Evolutionary conservation across 2,329 filamentous ascomycete genomes (phyloP).

Genomic region (Phialocephala sp.): DNA sequence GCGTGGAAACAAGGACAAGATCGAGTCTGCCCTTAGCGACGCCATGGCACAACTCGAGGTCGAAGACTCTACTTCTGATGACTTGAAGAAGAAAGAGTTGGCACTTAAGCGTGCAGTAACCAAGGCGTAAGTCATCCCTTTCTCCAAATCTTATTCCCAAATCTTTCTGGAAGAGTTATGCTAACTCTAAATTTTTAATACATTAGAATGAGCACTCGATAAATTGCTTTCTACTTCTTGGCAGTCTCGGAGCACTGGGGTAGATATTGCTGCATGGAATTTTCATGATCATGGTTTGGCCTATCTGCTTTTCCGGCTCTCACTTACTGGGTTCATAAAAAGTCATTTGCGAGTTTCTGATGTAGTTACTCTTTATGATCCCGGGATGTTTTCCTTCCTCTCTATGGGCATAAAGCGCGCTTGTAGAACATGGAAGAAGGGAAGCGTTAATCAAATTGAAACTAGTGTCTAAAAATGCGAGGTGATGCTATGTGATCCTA

Average conservation of each 20-base stretch:
- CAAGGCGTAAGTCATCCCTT: conserved; percentile 62
- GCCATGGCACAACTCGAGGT: conserved; percentile 98
- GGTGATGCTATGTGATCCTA: neutral
- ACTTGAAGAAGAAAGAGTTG: conserved; percentile 99
- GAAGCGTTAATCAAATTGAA: conserved; percentile 41
- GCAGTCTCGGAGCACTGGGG: conserved; percentile 35
- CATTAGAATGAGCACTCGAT: conserved; percentile 78
- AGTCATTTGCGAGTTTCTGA: conserved; percentile 43
- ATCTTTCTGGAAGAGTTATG: neutral
- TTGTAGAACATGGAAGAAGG: conserved; percentile 43
- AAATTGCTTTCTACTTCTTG: conserved; percentile 49
- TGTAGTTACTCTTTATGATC: conserved; percentile 38
- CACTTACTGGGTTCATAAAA: conserved; percentile 41
- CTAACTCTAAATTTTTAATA: neutral
- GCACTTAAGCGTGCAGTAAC: conserved; percentile 97
- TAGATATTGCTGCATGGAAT: conserved; percentile 41
- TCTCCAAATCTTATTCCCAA: neutral
- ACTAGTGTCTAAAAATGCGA: conserved; percentile 22
- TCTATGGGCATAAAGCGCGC: conserved; percentile 44
- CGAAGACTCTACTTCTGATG: conserved; percentile 87
- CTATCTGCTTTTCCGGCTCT: conserved; percentile 40
- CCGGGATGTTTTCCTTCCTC: conserved; percentile 36
- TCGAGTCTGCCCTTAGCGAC: conserved; percentile 94
- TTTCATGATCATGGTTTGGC: conserved; percentile 41
- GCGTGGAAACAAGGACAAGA: conserved; percentile 99